Percentiles rank a stretch among this genome's conserved stretches.
These are phyloP conservation scores for Zymoseptoria brevis DNA, from an alignment of 2,329 filamentous ascomycete species.

Conservation along the genomic window DNA sequence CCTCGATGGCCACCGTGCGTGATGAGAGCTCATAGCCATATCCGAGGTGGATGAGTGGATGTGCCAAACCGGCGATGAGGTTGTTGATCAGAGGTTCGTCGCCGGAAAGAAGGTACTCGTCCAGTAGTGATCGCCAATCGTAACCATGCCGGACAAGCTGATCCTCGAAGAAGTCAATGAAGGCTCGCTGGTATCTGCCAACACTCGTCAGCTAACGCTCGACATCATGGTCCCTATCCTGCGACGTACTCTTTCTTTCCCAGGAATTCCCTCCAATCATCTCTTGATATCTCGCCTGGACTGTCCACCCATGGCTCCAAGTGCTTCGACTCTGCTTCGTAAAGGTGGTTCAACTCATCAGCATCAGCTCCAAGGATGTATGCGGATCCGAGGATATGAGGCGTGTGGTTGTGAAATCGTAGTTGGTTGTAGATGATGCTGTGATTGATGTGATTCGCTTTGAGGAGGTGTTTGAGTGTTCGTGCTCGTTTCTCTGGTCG, in stretches of 20 bases:
- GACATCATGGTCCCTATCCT: conserved; percentile 1
- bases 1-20: conserved; percentile 81
- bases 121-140: conserved; percentile 71
- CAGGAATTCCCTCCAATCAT: conserved; percentile 81
- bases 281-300: conserved; percentile 70
- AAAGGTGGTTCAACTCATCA: conserved; percentile 68
- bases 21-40: conserved; percentile 86
- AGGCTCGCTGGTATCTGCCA: conserved; percentile 72
- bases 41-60: conserved; percentile 90
- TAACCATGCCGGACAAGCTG: conserved; percentile 69
- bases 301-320: conserved; percentile 77
- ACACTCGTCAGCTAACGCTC: conserved; percentile 2
- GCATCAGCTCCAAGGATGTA: conserved; percentile 74
- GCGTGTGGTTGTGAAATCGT: conserved; percentile 72
- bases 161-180: conserved; percentile 93
- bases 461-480: conserved; percentile 81
- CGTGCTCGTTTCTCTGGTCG: conserved; percentile 69
- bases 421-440: conserved; percentile 71
- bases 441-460: conserved; percentile 86
- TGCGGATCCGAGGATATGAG: conserved; percentile 74
- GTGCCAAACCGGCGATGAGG: conserved; percentile 70
- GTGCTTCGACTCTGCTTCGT: conserved; percentile 63
- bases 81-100: conserved; percentile 73
- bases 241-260: conserved; percentile 57
- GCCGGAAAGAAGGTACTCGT: conserved; percentile 67